Conservation (phyloP, 257 asterid species). For the Scutellaria minor region DNA sequence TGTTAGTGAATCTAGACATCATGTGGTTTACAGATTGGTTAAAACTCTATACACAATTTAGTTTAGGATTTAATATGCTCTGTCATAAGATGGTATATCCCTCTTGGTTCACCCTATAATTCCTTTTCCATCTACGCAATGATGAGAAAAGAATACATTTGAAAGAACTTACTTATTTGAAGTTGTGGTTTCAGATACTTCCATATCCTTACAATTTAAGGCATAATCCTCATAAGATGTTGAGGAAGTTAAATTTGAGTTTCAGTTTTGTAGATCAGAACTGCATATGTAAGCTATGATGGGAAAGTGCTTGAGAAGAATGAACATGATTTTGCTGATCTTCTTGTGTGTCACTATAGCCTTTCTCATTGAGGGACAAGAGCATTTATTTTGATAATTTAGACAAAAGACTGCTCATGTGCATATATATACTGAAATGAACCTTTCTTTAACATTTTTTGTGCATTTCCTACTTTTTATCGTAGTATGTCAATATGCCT, state of each 20-base stretch:
- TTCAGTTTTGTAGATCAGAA: not conserved
- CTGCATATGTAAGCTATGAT: not conserved
- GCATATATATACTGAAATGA: not conserved
- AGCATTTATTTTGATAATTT: constrained; percentile 18
- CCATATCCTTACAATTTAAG: not conserved
- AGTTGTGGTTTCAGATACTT: not conserved
- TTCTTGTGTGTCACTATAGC: not conserved
- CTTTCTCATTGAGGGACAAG: not conserved
- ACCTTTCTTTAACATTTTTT: not conserved
- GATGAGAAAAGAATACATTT: no score
- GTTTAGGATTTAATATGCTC: not conserved
- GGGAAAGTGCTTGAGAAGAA: not conserved
- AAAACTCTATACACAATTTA: not conserved
- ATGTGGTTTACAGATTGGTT: not conserved
- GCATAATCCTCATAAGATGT: no score
- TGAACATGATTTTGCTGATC: not conserved
- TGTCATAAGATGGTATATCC: not conserved
- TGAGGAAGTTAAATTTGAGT: no score
- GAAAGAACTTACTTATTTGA: no score
- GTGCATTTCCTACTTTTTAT: not conserved
- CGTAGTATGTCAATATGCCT: not conserved
- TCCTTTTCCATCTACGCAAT: no score
- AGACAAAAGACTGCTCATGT: not conserved
- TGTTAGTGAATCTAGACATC: not conserved
- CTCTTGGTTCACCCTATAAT: not conserved